Evolutionary conservation across 768 basidiomycete genomes (phyloP).

Genomic region (Macrolepiota albuminosa): DNA sequence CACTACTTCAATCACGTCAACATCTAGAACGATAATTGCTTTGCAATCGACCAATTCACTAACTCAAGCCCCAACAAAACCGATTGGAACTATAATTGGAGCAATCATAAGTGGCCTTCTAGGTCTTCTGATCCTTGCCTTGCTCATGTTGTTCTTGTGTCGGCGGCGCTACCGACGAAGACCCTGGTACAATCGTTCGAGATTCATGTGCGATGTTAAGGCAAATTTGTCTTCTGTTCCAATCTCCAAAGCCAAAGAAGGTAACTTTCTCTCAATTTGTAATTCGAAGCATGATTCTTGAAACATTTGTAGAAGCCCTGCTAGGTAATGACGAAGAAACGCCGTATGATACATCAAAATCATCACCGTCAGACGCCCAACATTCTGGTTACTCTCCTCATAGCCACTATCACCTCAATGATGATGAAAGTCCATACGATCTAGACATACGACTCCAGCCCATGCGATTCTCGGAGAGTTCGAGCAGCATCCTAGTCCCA

Average conservation of each 20-base stretch:
- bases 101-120: slow-evolving; percentile 2
- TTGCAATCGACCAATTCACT: background rate
- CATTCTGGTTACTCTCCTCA: background rate
- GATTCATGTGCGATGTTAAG: background rate
- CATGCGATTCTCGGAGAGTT: background rate
- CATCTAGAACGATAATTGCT: background rate
- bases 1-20: background rate
- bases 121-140: background rate
- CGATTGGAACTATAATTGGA: slow-evolving; percentile 3
- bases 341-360: background rate
- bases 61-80: background rate
- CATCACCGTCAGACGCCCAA: background rate
- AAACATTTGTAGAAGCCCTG: background rate
- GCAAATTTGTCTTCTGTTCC: background rate
- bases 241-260: background rate
- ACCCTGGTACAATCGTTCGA: background rate
- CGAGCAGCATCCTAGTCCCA: background rate
- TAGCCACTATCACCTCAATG: background rate
- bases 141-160: slow-evolving; percentile 2
- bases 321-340: background rate
- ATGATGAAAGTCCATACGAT: background rate
- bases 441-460: slow-evolving; percentile 2
- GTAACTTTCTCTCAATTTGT: background rate
- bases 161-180: background rate
- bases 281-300: background rate